These are phyloP conservation scores for Neurospora pannonica DNA, from an alignment of 495 filamentous ascomycete species.

Conservation along the genomic window DNA sequence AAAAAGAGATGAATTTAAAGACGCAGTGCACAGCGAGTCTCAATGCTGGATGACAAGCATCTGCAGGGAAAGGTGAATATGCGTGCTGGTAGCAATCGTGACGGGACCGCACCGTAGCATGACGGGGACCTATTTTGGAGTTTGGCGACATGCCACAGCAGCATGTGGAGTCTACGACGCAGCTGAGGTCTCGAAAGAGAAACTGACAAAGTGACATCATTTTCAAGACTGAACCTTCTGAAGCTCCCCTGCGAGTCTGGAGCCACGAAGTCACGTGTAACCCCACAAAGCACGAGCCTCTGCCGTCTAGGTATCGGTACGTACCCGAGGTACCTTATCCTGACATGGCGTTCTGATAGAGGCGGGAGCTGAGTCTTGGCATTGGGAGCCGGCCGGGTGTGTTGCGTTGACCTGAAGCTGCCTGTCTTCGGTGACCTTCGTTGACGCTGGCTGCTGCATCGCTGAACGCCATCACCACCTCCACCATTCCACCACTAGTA, in stretches of 20 bases:
- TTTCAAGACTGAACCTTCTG: neutral
- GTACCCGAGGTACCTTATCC: neutral
- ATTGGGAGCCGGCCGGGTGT: constrained; percentile 2
- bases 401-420: constrained; percentile 29
- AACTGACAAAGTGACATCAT: neutral
- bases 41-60: neutral
- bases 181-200: neutral
- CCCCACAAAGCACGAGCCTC: neutral
- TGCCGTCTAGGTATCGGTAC: neutral
- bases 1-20: neutral
- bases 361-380: constrained; percentile 7
- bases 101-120: neutral
- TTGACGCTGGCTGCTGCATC: too few species aligned
- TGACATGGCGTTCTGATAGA: neutral
- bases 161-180: neutral
- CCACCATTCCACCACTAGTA: neutral
- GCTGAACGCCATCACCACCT: neutral
- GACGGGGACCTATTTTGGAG: neutral
- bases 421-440: constrained; percentile 7
- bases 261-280: constrained; percentile 7
- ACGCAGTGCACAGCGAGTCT: neutral
- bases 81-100: neutral
- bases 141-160: neutral
- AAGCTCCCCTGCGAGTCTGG: neutral
- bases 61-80: neutral